These are phyloP conservation scores for Venturiaceae sp. DNA, from an alignment of 2,329 filamentous ascomycete species.

Conservation along the genomic window DNA sequence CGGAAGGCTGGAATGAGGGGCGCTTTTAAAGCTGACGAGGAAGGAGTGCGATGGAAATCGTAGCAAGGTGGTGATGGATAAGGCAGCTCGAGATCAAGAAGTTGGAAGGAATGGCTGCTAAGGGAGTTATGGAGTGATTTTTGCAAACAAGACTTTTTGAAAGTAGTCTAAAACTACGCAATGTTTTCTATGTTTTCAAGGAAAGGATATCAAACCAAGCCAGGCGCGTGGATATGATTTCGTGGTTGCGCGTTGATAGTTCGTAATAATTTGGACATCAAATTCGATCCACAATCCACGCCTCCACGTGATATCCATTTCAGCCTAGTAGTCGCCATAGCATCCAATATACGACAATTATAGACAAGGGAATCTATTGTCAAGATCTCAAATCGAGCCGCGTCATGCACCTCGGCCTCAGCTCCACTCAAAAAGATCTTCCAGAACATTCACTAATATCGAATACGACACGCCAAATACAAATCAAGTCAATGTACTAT, in stretches of 20 bases:
- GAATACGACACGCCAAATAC: not conserved
- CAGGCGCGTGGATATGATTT: not conserved
- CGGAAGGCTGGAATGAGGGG: not conserved
- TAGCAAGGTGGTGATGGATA: too few relatives aligned
- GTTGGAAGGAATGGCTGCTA: slow-evolving; percentile 4
- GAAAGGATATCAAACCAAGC: not conserved
- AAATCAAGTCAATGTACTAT: not conserved
- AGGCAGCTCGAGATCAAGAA: not conserved
- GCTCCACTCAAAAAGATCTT: not conserved
- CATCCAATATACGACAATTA: not conserved
- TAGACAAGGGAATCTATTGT: not conserved
- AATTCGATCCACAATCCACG: not conserved
- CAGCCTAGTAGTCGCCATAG: not conserved
- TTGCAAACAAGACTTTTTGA: too few relatives aligned
- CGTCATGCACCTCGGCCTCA: not conserved
- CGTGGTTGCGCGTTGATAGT: not conserved
- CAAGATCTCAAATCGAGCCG: not conserved
- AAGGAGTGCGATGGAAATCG: too few relatives aligned
- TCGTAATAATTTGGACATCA: not conserved
- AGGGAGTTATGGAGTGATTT: too few relatives aligned
- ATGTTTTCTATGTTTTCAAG: too few relatives aligned
- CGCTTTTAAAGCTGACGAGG: not conserved
- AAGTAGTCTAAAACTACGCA: too few relatives aligned
- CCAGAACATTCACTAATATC: not conserved
- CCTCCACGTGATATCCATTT: not conserved